Percentiles rank a stretch among this genome's conserved stretches.
Conservation (phyloP, 2,329 filamentous ascomycete species). For the Aspergillus versicolor region DNA sequence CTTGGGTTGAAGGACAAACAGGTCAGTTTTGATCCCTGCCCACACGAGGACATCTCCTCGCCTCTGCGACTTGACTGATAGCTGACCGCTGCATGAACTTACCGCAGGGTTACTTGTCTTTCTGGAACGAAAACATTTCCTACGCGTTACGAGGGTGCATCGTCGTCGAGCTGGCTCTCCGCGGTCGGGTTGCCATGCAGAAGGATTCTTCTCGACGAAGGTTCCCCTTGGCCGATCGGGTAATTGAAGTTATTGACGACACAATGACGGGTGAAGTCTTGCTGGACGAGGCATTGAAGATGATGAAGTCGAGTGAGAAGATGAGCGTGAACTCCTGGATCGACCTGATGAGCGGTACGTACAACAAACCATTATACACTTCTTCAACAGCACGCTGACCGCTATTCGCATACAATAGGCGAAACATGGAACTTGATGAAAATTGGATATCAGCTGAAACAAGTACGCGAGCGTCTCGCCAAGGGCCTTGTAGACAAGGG, state of each 20-base stretch:
- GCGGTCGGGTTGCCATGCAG: conserved; percentile 96
- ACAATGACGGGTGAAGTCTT: conserved; percentile 95
- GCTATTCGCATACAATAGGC: conserved; percentile 56
- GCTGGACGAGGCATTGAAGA: conserved; percentile 95
- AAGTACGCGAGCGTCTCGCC: conserved; percentile 94
- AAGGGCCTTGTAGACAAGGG: conserved; percentile 99
- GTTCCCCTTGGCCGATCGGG: conserved; percentile 86
- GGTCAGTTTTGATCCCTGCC: conserved; percentile 55
- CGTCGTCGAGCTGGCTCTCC: conserved; percentile 93
- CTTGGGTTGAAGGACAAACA: conserved; percentile 98
- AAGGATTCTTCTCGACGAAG: conserved; percentile 89
- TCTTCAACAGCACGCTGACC: conserved; percentile 4
- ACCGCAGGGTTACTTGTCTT: conserved; percentile 86
- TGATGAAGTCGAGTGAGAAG: conserved; percentile 99
- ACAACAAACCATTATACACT: not conserved
- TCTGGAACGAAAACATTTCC: conserved; percentile 99
- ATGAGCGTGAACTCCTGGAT: conserved; percentile 99
- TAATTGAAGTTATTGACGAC: conserved; percentile 97
- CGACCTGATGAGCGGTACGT: conserved; percentile 91
- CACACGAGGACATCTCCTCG: not conserved
- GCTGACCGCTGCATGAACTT: conserved; percentile 21
- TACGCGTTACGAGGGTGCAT: conserved; percentile 97
- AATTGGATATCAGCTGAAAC: conserved; percentile 98
- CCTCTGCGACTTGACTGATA: not conserved
- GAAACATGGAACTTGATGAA: conserved; percentile 99